Conservation (phyloP, 2,329 filamentous ascomycete genomes). For the Cladosporium phlei region DNA sequence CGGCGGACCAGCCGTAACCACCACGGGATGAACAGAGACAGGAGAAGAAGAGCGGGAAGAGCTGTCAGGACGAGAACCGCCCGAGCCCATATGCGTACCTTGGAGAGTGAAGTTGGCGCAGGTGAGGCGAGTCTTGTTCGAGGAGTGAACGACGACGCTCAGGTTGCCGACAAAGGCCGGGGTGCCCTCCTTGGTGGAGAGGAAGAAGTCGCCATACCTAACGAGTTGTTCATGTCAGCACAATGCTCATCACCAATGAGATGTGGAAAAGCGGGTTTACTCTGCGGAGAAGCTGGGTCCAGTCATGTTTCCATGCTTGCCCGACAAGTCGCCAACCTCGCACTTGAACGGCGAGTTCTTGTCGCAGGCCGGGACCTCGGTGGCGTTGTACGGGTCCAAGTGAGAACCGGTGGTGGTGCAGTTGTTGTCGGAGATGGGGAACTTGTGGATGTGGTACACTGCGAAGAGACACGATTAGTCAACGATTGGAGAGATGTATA, state of each 20-base stretch:
- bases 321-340: conserved; percentile 43
- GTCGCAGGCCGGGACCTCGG: conserved; percentile 37
- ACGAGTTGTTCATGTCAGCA: neutral
- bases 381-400: conserved; percentile 41
- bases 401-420: conserved; percentile 40
- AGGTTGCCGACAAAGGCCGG: conserved; percentile 51
- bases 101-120: conserved; percentile 51
- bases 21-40: neutral
- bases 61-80: neutral
- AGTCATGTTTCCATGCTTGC: conserved; percentile 41
- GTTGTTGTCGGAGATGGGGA: conserved; percentile 39
- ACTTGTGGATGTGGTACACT: conserved; percentile 45
- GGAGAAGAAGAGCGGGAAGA: conserved; percentile 1
- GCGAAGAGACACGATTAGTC: neutral
- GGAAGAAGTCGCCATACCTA: conserved; percentile 48
- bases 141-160: conserved; percentile 51
- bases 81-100: conserved; percentile 14
- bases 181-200: conserved; percentile 39
- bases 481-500: neutral
- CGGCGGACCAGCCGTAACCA: conserved; percentile 1
- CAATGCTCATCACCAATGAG: neutral
- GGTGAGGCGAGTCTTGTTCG: conserved; percentile 50
- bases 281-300: conserved; percentile 27
- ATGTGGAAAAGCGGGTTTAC: conserved; percentile 19
- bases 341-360: conserved; percentile 34